Base-by-base conservation (phyloP, 371 early-diverging fungal genomes). In the Coemansia sp. region DNA sequence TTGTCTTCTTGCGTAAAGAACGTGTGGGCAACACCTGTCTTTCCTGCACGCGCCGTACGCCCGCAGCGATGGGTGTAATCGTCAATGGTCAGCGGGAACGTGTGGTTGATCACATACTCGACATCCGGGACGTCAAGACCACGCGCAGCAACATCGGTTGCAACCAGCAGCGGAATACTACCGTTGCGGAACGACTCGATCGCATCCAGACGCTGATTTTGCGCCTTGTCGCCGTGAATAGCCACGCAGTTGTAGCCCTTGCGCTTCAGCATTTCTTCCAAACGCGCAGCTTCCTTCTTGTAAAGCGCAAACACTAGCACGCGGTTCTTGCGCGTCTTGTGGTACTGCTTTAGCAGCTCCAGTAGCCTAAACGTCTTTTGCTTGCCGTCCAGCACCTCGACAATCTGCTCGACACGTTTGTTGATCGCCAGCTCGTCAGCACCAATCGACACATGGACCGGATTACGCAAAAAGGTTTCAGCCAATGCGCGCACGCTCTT, bases 121-220 rank as follows among this genome's bases (percentile, higher is more conserved):
- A 99, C 94, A 64, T 94, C 90, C 39, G 97, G 95, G 69, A 99
- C 93, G 84, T 98, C 98, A 68, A 99, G 85, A 62, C 99, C 99
- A 80, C 98, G 89, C 51, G 96, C 92, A 59, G 99, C 99, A 12
- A 99, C 98, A 82, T 99, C 99, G 0, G 99, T 99, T 3, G 99
- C 99, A 52, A 99, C 90, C 65, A 99, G 80, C 33, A 95, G 87
- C n/a, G 90, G 84, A 70, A 87, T 87, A 54, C 80, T 82, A 66
- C 85, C 89, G 9, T 69, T 59, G 59, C 88, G 89, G 84, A 95
- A 96, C 69, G 93, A 88, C 55, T 87, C 82, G 63, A 97, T 84
- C 5, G 94, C 97, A 71, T 91, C 89, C 68, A 97, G 97, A 75
- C 99, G 92, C 75, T 96, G 95, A 53, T 83, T 82, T 82, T 99